These are phyloP conservation scores for Colletotrichum tabaci DNA, from an alignment of 2,329 filamentous ascomycete species.

Conservation along the genomic window DNA sequence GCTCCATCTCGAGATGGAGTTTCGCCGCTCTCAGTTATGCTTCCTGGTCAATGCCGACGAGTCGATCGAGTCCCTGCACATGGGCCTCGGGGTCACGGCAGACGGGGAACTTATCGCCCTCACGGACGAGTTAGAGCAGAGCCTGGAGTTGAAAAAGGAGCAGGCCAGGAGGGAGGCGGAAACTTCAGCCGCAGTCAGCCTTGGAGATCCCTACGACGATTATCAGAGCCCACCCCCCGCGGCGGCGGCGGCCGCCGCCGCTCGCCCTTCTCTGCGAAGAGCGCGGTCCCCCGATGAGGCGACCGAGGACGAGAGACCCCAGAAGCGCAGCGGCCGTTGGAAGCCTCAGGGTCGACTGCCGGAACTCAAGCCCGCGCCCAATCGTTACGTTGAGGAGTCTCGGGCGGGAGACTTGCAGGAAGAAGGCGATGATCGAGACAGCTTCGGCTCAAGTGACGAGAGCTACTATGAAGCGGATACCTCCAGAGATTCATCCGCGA, in stretches of 20 bases:
- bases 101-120: neutral
- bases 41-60: neutral
- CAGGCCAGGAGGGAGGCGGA: neutral
- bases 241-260: no score
- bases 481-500: neutral
- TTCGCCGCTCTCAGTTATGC: neutral
- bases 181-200: no score
- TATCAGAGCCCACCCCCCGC: no score
- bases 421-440: neutral
- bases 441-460: neutral
- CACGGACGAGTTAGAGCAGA: neutral
- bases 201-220: no score
- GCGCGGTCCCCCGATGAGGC: neutral
- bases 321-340: neutral
- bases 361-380: neutral
- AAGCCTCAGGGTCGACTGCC: neutral
- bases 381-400: neutral
- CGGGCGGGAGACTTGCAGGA: neutral
- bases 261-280: neutral
- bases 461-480: neutral
- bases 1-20: neutral
- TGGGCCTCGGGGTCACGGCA: neutral
- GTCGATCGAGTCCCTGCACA: neutral
- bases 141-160: neutral
- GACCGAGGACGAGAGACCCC: neutral